Base-by-base conservation (phyloP, 768 basidiomycete species). In the Galerina sulciceps region DNA sequence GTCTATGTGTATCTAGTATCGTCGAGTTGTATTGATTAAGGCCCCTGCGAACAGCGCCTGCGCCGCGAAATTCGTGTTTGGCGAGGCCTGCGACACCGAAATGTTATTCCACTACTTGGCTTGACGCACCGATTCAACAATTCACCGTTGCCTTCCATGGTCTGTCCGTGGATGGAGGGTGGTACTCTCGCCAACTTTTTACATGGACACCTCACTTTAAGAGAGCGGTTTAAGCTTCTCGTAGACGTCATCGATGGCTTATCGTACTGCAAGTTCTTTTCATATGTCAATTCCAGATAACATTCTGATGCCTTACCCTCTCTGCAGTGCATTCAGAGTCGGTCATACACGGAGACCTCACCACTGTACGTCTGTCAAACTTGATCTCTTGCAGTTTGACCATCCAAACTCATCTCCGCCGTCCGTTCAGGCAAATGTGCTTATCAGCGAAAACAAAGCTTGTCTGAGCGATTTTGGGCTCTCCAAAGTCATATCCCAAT, bases 271-370 rank as follows among this genome's bases (percentile, higher is more conserved):
- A 53, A 26, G 52, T 10, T 18, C 8, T 10, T n/a, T 51, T 51
- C 14, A 34, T 34, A 15, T 4, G 8, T 18, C 36, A 22, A 14
- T 51, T 13, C 13, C 18, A 5, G n/a, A 50, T 20, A 22, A 36
- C 22, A 36, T 8, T 9, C 36, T 35, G n/a, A 35, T 15, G 11
- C 13, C 10, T n/a, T 15, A n/a, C n/a, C 13, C 6, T 9, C 9
- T 15, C 15, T 41, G 20, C 40, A 43, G 52, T 53, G 52, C 52
- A 53, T 34, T 18, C 37, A 22, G 11, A 53, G 17, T 23, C 17
- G 8, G 52, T 53, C 4, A 31, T 53, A n/a, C 52, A 53, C 10
- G 52, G 52, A 15, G 52, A 53, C 26, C 52, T 53, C 23, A 41
- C 52, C 14, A 43, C 20, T 31, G 52, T 53, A 53, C 13, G 52